Percentiles rank a stretch among this genome's conserved stretches.
phyloP scores from a whole-genome alignment of 306 rosid genomes.

The Acacia confusa region DNA sequence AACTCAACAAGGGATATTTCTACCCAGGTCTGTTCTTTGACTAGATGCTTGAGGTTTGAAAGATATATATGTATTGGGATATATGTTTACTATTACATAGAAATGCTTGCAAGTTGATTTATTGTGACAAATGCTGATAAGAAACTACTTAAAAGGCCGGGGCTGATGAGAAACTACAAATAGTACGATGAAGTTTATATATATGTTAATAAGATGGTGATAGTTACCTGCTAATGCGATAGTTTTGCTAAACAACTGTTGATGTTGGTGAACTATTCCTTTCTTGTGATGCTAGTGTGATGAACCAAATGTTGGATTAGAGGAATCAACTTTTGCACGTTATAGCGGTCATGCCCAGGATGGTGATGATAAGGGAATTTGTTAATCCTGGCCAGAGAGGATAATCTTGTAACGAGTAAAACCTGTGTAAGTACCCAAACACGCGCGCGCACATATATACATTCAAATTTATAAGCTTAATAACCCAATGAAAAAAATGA shows the following conservation, averaged over 20 bases:
- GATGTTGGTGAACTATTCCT: conserved; percentile 10
- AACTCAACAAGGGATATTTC: conserved; percentile 40
- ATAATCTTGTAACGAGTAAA: conserved; percentile 27
- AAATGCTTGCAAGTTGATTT: too few species aligned
- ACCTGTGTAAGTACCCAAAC: conserved; percentile 30
- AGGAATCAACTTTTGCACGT: conserved; percentile 42
- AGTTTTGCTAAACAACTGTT: background rate
- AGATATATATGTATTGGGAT: background rate
- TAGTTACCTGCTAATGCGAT: background rate
- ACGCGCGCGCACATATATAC: too few species aligned
- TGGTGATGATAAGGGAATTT: background rate
- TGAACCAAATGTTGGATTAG: conserved; percentile 41
- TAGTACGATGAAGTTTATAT: too few species aligned
- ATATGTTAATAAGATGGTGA: background rate
- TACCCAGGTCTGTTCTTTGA: conserved; percentile 46
- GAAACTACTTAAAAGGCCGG: too few species aligned
- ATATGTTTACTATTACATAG: too few species aligned
- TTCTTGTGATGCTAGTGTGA: conserved; percentile 49
- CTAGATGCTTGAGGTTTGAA: background rate
- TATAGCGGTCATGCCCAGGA: conserved; percentile 33
- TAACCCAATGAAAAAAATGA: conserved; percentile 8
- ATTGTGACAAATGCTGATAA: too few species aligned
- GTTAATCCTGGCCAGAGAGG: too few species aligned
- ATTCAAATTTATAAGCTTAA: too few species aligned
- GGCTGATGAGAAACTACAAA: too few species aligned